Conservation (phyloP, 2,329 filamentous ascomycete genomes). For the Huntiella moniliformis region DNA sequence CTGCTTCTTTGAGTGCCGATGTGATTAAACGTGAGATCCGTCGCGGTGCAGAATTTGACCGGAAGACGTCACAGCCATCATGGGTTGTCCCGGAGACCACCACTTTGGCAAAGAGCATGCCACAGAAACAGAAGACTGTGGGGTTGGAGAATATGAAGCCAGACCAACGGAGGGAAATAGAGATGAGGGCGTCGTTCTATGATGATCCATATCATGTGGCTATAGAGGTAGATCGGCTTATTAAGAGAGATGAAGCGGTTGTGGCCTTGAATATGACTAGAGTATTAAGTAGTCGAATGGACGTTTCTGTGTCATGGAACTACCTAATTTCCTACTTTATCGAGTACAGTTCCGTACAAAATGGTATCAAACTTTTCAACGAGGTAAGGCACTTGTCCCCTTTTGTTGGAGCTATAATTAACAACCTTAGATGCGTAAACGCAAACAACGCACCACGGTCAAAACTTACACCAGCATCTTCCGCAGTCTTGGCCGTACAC, state of each 20-base stretch:
- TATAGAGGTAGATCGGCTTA: slow-evolving; percentile 40
- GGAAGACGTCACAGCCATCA: slow-evolving; percentile 9
- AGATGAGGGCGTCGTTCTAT: slow-evolving; percentile 23
- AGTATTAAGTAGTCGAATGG: slow-evolving; percentile 43
- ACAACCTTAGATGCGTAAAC: slow-evolving; percentile 73
- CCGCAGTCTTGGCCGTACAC: slow-evolving; percentile 46
- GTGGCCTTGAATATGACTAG: slow-evolving; percentile 52
- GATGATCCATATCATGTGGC: slow-evolving; percentile 57
- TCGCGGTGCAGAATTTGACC: slow-evolving; percentile 9
- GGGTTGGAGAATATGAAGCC: slow-evolving; percentile 3
- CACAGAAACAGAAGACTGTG: slow-evolving; percentile 1
- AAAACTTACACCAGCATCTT: slow-evolving; percentile 76
- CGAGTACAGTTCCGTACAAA: slow-evolving; percentile 35
- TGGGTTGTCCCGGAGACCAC: slow-evolving; percentile 9
- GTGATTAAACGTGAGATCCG: slow-evolving; percentile 9
- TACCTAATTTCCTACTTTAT: slow-evolving; percentile 58
- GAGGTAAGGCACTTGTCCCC: slow-evolving; percentile 37
- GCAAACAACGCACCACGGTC: slow-evolving; percentile 58
- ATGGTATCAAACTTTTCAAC: slow-evolving; percentile 69
- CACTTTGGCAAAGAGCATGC: background rate
- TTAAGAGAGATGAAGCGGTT: slow-evolving; percentile 40
- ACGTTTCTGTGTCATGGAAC: slow-evolving; percentile 72
- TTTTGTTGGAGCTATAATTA: background rate
- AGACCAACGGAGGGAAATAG: slow-evolving; percentile 5
- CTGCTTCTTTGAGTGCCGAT: background rate